A percentile compares a stretch with the other conserved stretches of the same genome.
Evolutionary conservation across 1,139 yeast species (phyloP).

Genomic region (Yamadazyma sp.): DNA sequence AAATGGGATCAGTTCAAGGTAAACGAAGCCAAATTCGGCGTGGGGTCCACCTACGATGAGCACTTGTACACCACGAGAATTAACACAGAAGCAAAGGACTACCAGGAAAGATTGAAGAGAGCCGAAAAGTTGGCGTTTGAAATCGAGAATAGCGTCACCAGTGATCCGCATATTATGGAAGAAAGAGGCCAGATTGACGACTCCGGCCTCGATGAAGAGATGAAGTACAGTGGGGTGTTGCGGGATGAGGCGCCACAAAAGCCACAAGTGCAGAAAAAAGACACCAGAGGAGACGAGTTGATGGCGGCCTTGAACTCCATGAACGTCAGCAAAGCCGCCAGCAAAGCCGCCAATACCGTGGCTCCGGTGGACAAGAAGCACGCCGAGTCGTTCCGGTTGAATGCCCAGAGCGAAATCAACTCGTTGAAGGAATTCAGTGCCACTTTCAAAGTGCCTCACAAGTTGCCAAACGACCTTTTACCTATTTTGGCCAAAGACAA

Average conservation of each 20-base stretch:
- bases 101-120: constrained; percentile 56
- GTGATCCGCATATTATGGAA: constrained; percentile 82
- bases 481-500: constrained; percentile 75
- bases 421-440: constrained; percentile 84
- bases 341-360: constrained; percentile 47
- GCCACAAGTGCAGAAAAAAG: constrained; percentile 8
- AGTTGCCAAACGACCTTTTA: constrained; percentile 71
- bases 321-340: constrained; percentile 49
- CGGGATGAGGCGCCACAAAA: too few species aligned
- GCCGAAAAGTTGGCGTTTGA: constrained; percentile 84
- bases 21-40: constrained; percentile 85
- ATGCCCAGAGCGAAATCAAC: constrained; percentile 67
- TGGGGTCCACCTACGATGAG: constrained; percentile 85
- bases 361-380: constrained; percentile 41
- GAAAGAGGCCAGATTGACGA: constrained; percentile 88
- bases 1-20: constrained; percentile 96
- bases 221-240: constrained; percentile 57
- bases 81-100: constrained; percentile 74
- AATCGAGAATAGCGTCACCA: constrained; percentile 68
- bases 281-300: constrained; percentile 56
- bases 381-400: constrained; percentile 45
- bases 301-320: constrained; percentile 57
- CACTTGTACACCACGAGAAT: constrained; percentile 85
- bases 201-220: constrained; percentile 91
- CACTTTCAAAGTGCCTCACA: constrained; percentile 73